A percentile compares a stretch with the other conserved stretches of the same genome.
These are phyloP conservation scores for Pseudonitzschia pungens DNA, from an alignment of 108 stramenopile genomes.

Conservation along the genomic window DNA sequence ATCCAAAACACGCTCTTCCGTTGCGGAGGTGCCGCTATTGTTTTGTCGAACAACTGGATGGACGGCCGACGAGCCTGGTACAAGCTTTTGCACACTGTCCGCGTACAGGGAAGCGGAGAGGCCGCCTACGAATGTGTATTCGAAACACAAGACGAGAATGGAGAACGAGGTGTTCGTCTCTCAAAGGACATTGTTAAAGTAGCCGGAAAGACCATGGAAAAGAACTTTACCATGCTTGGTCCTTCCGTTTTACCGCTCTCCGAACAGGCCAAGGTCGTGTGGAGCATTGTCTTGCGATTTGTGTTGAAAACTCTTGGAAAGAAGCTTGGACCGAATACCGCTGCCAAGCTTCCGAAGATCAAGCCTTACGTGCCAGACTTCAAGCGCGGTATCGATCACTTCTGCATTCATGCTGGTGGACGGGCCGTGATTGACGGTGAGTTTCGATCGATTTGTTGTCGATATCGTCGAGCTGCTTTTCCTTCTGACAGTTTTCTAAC, in stretches of 20 bases:
- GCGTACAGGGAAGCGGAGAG: constrained; percentile 88
- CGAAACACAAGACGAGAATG: constrained; percentile 86
- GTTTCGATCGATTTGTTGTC: constrained; percentile 22
- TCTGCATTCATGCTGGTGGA: constrained; percentile 98
- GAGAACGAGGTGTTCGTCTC: constrained; percentile 87
- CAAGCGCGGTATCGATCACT: constrained; percentile 96
- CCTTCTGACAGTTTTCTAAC: too few species aligned
- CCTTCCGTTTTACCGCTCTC: constrained; percentile 91
- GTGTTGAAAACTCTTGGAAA: constrained; percentile 54
- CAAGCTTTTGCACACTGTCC: constrained; percentile 95
- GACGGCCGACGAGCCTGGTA: constrained; percentile 96
- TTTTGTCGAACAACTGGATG: constrained; percentile 91
- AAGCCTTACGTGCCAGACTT: constrained; percentile 96
- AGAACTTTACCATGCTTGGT: constrained; percentile 94
- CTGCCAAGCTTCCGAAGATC: constrained; percentile 54
- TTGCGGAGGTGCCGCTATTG: constrained; percentile 96
- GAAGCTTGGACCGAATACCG: constrained; percentile 47
- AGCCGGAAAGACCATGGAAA: constrained; percentile 96
- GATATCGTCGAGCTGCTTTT: not conserved
- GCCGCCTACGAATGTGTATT: constrained; percentile 92
- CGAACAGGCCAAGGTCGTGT: constrained; percentile 89
- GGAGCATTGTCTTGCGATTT: constrained; percentile 51
- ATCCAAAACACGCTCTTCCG: constrained; percentile 98
- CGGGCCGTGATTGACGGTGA: constrained; percentile 94
- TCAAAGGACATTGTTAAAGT: constrained; percentile 98